Base-by-base conservation (phyloP, 179 eudicot species). In the Heliamphora pulchella region DNA sequence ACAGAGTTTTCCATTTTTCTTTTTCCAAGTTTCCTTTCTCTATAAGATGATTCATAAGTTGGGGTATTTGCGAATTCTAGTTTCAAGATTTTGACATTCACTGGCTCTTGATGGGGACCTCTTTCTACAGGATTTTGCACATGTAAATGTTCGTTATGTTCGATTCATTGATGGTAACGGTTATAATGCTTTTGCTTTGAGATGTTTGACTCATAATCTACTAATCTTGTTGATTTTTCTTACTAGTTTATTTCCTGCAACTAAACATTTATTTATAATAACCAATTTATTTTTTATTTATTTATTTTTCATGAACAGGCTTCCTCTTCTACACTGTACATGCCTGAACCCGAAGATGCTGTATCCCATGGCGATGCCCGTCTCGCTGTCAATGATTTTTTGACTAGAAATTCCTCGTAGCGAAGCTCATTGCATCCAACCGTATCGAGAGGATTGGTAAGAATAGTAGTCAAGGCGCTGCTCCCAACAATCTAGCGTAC, bases 301-400 rank as follows among this genome's bases (percentile, higher is more conserved):
- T 31, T 31, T 31, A n/a, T 58, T 77, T 58, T 58, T 55, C 44
- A 82, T 81, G 15, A 80, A 59, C 91, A 95, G 98, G 93, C 93
- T 73, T 89, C 98, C 44, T 84, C 89, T 20, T 85, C 92, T 75
- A 91, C 83, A 80, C 91, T 95, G 55, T 90, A 61, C 86, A 91
- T 95, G 92, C 98, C 98, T 18, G 97, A 93, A 83, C 98, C 97
- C 44, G 97, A 95, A 82, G 98, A 90, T 85, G 98, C 97, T 43
- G 98, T 95, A 70, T 83, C 97, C 48, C 98, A 95, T 79, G 98
- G 98, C 57, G 98, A 95, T 81, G 86, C 97, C 65, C 88, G 83
- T 85, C 98, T 95, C 54, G 97, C 97, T 44, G 97, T 93, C 71
- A 90, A 95, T 48, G 98, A 95, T 84, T 95, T 95, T 87, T 85